A percentile compares a stretch with the other conserved stretches of the same genome.
Evolutionary conservation across 2,329 filamentous ascomycete genomes (phyloP).

Genomic region (Malbranchea cinnamomea): DNA sequence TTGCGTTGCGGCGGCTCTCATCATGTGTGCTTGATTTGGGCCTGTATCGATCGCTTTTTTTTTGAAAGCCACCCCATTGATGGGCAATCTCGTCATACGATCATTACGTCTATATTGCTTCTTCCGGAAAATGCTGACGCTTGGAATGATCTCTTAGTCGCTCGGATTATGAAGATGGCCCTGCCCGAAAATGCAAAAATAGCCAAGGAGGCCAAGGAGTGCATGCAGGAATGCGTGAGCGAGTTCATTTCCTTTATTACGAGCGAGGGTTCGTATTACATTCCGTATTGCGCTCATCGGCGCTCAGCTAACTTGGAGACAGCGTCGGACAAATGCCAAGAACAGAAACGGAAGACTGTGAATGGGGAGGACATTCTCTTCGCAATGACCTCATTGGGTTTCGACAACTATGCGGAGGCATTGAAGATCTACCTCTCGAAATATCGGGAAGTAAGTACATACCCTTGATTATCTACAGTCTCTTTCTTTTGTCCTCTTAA

Average conservation of each 20-base stretch:
- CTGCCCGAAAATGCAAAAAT: slow-evolving; percentile 98
- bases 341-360: slow-evolving; percentile 98
- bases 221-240: slow-evolving; percentile 99
- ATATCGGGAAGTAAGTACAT: slow-evolving; percentile 78
- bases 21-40: no score
- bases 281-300: slow-evolving; percentile 12
- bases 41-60: no score
- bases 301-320: slow-evolving; percentile 10
- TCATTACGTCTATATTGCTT: no score
- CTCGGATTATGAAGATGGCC: slow-evolving; percentile 96
- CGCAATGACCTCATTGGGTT: slow-evolving; percentile 96
- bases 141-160: slow-evolving; percentile 87
- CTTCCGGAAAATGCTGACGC: slow-evolving; percentile 99
- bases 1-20: slow-evolving; percentile 41
- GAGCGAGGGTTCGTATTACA: slow-evolving; percentile 63
- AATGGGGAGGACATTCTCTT: slow-evolving; percentile 98
- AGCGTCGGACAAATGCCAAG: slow-evolving; percentile 99
- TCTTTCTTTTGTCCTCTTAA: slow-evolving; percentile 23
- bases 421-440: slow-evolving; percentile 96
- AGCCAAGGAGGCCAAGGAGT: slow-evolving; percentile 97
- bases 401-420: slow-evolving; percentile 97
- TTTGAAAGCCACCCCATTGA: no score
- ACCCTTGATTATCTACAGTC: slow-evolving; percentile 14
- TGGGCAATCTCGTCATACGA: no score
- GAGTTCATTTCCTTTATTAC: slow-evolving; percentile 99